Base-by-base conservation (phyloP, 1,284 basidiomycete species). In the Puccinia brachypodii region DNA sequence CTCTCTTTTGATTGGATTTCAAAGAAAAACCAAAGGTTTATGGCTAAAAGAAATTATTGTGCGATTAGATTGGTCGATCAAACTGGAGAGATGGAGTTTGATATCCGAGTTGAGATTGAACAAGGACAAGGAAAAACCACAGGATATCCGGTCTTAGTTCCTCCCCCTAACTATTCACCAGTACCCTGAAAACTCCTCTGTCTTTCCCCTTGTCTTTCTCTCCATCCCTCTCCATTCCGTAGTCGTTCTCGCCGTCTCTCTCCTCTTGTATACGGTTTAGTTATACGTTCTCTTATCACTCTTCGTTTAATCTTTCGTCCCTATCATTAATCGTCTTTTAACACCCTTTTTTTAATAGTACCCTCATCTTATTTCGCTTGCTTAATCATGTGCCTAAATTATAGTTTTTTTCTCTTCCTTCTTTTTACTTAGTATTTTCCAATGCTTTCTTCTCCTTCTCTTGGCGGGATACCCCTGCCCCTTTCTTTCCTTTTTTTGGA, bases 41-140 rank as follows among this genome's bases (percentile, higher is more conserved):
- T 95, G 90, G 93, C 93, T 0, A 89, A 91, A 72, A 90, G 96
- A 60, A 99, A 99, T 87, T 99, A 94, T 91, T 93, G 94, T 84
- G 89, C 89, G n/a, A 90, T 93, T 6, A 88, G 90, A 42, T 92
- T 90, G 87, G 89, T 93, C 60, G 85, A 87, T 3, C 75, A 84
- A 0, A 89, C 89, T 0, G 92, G 92, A 0, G 92, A 93, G 22
- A 86, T 98, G 76, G 87, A 90, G n/a, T 98, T 95, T 83, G 93
- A 95, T 84, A 90, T 98, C 83, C 90, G 93, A 1, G 91, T 98
- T 4, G 96, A 99, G 87, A 93, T 76, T 31, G 44, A 38, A 16
- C 80, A 82, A 36, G 80, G 80, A n/a, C 31, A n/a, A 1, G 80
- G 80, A n/a, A 53, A 50, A 33, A 82, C 80, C 16, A 82, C 68